phyloP scores from a whole-genome alignment of 2,329 filamentous ascomycete species.

The Ophiostoma australiae region DNA sequence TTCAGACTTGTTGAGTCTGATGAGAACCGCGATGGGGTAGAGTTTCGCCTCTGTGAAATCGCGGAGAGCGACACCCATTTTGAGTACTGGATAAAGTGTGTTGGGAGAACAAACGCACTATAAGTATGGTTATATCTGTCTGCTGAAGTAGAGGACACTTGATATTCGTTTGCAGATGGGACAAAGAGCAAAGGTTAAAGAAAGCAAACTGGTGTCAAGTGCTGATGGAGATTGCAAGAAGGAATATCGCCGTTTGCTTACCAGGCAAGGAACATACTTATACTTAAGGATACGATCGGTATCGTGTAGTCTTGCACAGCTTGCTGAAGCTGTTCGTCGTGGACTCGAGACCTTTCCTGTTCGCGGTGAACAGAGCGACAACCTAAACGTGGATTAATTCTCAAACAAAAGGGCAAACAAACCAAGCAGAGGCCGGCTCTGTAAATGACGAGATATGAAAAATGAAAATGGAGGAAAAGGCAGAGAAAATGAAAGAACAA shows the following conservation, averaged over 20 bases:
- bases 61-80: background rate
- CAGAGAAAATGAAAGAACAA: background rate
- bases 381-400: background rate
- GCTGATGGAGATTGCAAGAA: background rate
- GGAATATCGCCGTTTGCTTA: conserved; percentile 1
- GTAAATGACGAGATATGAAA: background rate
- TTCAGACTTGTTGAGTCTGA: background rate
- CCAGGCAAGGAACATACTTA: background rate
- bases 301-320: background rate
- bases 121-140: background rate
- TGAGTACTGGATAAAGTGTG: background rate
- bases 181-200: background rate
- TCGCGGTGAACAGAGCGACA: background rate
- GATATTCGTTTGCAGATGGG: conserved; percentile 2
- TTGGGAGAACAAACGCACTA: background rate
- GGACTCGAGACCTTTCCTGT: background rate
- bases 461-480: background rate
- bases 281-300: background rate
- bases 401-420: background rate
- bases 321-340: background rate
- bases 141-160: background rate
- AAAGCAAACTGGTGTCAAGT: background rate
- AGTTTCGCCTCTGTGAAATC: conserved; percentile 13
- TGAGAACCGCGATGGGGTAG: conserved; percentile 5
- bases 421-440: background rate